Conservation (phyloP, 495 filamentous ascomycete species). For the Amphirosellinia nigrospora region DNA sequence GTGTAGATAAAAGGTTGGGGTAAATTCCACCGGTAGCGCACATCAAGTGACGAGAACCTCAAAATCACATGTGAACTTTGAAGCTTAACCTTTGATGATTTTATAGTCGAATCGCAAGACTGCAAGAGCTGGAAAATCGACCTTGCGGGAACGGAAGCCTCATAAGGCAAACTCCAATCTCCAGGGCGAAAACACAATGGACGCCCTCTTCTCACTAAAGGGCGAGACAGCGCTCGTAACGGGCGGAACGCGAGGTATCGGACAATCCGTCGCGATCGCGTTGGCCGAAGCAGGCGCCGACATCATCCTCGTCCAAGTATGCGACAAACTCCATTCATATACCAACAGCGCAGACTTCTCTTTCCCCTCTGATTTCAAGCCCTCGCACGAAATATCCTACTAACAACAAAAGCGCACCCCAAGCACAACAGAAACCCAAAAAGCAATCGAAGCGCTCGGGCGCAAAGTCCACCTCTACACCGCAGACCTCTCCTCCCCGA, state of each 20-base stretch:
- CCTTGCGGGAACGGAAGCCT: no score
- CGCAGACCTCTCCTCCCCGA: conserved; percentile 70
- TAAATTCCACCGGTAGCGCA: neutral
- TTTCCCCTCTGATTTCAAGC: no score
- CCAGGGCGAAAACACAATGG: conserved; percentile 26
- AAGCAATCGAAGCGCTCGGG: conserved; percentile 66
- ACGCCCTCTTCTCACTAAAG: conserved; percentile 58
- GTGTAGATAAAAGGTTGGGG: neutral
- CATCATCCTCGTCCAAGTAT: conserved; percentile 71
- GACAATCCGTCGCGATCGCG: conserved; percentile 80
- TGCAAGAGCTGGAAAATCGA: no score
- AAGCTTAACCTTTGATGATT: neutral
- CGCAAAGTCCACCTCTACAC: conserved; percentile 72
- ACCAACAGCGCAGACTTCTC: no score
- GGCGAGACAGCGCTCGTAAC: conserved; percentile 84
- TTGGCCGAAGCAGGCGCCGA: conserved; percentile 86
- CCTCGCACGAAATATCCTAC: no score
- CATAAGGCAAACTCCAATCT: no score
- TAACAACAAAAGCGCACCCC: conserved; percentile 29
- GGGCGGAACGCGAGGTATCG: conserved; percentile 87
- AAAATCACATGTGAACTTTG: neutral
- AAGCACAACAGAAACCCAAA: conserved; percentile 70
- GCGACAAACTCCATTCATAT: neutral
- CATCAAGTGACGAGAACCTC: neutral
- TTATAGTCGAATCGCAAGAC: no score